Conservation (phyloP, 768 basidiomycete genomes). For the Amanita exitialis region DNA sequence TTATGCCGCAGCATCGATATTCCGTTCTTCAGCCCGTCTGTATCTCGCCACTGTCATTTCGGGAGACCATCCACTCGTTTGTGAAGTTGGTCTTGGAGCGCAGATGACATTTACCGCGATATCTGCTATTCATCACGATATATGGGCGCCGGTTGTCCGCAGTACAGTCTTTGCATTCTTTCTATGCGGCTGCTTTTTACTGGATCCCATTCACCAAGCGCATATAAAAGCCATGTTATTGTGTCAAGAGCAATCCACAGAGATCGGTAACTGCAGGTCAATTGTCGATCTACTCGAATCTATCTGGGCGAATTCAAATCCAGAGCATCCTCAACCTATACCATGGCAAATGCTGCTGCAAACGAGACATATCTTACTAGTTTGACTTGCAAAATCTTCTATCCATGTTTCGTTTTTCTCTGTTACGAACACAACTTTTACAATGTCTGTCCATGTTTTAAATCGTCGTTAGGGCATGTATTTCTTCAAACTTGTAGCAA, state of each 20-base stretch:
- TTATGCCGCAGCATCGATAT: conserved; percentile 46
- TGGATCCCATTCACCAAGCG: conserved; percentile 29
- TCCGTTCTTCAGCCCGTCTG: conserved; percentile 64
- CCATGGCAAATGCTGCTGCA: conserved; percentile 54
- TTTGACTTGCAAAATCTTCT: conserved; percentile 23
- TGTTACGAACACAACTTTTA: not conserved
- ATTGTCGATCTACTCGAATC: conserved; percentile 41
- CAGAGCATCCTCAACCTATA: conserved; percentile 25
- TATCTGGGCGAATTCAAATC: conserved; percentile 41
- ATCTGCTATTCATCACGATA: conserved; percentile 4
- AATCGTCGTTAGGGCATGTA: not conserved
- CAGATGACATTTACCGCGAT: conserved; percentile 22
- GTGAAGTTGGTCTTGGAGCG: conserved; percentile 50
- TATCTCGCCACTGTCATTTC: conserved; percentile 74
- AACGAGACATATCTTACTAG: conserved; percentile 44
- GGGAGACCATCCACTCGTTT: conserved; percentile 56
- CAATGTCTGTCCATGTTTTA: not conserved
- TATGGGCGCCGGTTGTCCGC: conserved; percentile 46
- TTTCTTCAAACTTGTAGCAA: not conserved
- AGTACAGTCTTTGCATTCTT: conserved; percentile 76
- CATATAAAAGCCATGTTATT: conserved; percentile 34
- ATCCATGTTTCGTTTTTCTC: not conserved
- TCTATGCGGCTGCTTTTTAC: conserved; percentile 61
- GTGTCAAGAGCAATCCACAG: conserved; percentile 37
- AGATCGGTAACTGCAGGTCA: conserved; percentile 56